phyloP scores from a whole-genome alignment of 345 rosid species.

The Brassica nigra region DNA sequence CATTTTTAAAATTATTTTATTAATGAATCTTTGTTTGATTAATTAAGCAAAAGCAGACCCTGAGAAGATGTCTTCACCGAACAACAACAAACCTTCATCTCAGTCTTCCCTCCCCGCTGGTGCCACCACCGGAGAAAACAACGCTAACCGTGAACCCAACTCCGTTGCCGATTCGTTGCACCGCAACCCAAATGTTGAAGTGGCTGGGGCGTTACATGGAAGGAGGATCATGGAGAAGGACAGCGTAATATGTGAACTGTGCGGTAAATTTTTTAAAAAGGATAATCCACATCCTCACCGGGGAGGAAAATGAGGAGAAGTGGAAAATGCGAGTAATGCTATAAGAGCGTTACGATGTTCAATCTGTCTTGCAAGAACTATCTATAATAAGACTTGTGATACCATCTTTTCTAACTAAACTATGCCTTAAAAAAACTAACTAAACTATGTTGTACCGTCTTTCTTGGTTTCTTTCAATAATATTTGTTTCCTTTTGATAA shows the following conservation, averaged over 20 bases:
- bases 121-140: neutral
- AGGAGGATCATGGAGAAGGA: neutral
- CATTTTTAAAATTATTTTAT: too few species aligned
- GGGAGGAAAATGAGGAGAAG: neutral
- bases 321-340: neutral
- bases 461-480: too few species aligned
- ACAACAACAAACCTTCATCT: neutral
- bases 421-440: too few species aligned
- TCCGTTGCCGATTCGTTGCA: neutral
- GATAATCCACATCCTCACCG: neutral
- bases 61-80: neutral
- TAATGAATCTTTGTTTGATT: too few species aligned
- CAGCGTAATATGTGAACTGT: neutral
- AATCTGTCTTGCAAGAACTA: neutral
- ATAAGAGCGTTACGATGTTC: neutral
- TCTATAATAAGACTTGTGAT: neutral
- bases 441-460: neutral
- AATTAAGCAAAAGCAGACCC: neutral
- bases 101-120: too few species aligned
- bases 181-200: too few species aligned
- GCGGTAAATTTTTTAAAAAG: neutral
- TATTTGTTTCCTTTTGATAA: neutral
- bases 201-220: too few species aligned
- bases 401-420: neutral
- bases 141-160: neutral